Conservation (phyloP, 192 early-diverging fungal species). For the Phycomyces nitens region DNA sequence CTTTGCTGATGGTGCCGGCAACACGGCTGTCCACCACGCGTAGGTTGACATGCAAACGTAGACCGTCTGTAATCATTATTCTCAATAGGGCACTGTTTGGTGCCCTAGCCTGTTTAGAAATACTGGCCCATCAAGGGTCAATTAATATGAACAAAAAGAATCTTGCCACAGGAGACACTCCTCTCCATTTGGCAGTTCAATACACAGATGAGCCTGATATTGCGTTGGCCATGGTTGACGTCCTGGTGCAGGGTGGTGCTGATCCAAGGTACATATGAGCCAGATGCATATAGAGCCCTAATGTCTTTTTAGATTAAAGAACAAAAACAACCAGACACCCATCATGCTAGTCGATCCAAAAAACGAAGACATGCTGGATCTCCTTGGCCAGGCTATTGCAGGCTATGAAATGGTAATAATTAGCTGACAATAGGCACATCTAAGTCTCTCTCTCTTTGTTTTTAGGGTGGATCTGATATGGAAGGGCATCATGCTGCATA, state of each 20-base stretch:
- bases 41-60: no score
- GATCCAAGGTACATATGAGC: slow-evolving; percentile 38
- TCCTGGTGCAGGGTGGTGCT: slow-evolving; percentile 53
- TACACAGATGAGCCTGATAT: slow-evolving; percentile 49
- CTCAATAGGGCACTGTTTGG: slow-evolving; percentile 45
- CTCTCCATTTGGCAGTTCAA: slow-evolving; percentile 64
- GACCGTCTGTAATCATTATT: background rate
- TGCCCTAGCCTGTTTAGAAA: slow-evolving; percentile 56
- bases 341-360: slow-evolving; percentile 8
- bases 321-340: slow-evolving; percentile 21
- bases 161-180: slow-evolving; percentile 46
- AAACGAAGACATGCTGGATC: slow-evolving; percentile 33
- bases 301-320: slow-evolving; percentile 36
- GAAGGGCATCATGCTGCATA: background rate
- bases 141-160: slow-evolving; percentile 50
- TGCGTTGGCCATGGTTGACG: slow-evolving; percentile 57
- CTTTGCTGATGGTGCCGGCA: slow-evolving; percentile 59
- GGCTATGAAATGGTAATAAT: slow-evolving; percentile 27
- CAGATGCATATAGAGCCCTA: no score
- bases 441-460: background rate
- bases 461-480: background rate
- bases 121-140: slow-evolving; percentile 45
- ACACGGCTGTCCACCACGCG: slow-evolving; percentile 68
- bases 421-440: background rate
- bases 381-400: slow-evolving; percentile 23